Conservation (phyloP, 202 grass and related monocot genomes). For the Dendrocalamus latiflorus region DNA sequence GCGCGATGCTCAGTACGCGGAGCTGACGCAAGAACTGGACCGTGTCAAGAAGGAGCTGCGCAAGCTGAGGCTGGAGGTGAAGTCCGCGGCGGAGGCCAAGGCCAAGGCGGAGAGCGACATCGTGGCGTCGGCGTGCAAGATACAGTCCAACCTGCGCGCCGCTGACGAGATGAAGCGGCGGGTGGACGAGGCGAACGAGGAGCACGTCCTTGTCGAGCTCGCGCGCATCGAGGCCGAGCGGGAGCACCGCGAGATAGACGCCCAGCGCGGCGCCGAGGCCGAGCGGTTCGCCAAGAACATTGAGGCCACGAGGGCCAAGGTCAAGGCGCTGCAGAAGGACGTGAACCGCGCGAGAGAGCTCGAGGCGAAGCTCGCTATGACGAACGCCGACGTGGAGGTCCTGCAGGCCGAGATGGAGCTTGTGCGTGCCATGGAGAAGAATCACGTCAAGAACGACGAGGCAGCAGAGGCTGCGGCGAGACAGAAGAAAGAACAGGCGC, state of each 20-base stretch:
- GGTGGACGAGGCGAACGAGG: conserved; percentile 80
- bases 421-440: conserved; percentile 81
- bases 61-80: conserved; percentile 49
- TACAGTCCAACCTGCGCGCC: conserved; percentile 36
- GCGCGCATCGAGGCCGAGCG: conserved; percentile 94
- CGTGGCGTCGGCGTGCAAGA: conserved; percentile 50
- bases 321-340: conserved; percentile 41
- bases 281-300: conserved; percentile 43
- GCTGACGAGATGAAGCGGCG: conserved; percentile 56
- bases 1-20: conserved; percentile 15
- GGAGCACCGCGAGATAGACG: conserved; percentile 66
- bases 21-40: conserved; percentile 49
- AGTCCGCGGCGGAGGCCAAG: conserved; percentile 55
- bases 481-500: conserved; percentile 28
- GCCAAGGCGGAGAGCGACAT: conserved; percentile 65
- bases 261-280: conserved; percentile 38
- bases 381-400: conserved; percentile 62
- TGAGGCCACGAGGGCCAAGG: conserved; percentile 40
- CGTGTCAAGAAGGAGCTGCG: conserved; percentile 56
- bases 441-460: not conserved
- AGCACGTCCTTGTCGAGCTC: conserved; percentile 93
- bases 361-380: conserved; percentile 53
- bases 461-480: not conserved
- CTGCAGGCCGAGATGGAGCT: conserved; percentile 79
- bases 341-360: conserved; percentile 37